Evolutionary conservation across 345 rosid species (phyloP), one percentile per base, ranked within the genome.

Genomic region (Aquilaria malaccensis): DNA sequence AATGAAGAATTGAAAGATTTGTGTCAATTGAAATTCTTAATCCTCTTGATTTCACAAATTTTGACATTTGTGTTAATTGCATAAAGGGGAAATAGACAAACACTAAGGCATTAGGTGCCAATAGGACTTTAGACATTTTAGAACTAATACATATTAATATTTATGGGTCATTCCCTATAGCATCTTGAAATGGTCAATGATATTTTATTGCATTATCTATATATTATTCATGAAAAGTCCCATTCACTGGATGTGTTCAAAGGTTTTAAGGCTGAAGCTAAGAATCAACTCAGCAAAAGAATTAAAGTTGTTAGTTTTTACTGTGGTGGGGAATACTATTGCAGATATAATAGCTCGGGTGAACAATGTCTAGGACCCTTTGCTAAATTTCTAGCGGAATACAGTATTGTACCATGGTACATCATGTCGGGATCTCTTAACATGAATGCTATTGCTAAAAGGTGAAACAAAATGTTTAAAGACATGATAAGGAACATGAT

Each of bases 91-190:
- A 63, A 63, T 45, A 63, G 11, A 54, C 54, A 14, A 60, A 67
- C 10, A 30, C 7, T 7, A 67, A 54, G 45, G 30, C 49, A 60
- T 61, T 55, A 6, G 65, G 12, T 10, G 65, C 65, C 52, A 67
- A 45, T 14, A 43, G 47, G 12, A 1, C 33, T 15, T 32, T 10
- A 13, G 45, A 61, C 12, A 56, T 61, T 55, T 55, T 61, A 56
- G 66, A 67, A 67, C 41, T 67, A 3, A 68, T 61, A 11, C 43
- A 68, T 55, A 68, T 43, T 0, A 22, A 68, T 33, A 61, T 62
- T 48, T 68, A 60, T 68, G 72, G 58, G 10, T 60, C 72, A 10
- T 68, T 68, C 45, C 62, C 66, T 33, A 54, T 3, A 29, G 13
- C 32, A 52, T 53, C 54, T 11, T 54, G 60, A 65, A 61, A 60